Conservation (phyloP, 1,284 basidiomycete genomes). For the Athelia psychrophila region DNA sequence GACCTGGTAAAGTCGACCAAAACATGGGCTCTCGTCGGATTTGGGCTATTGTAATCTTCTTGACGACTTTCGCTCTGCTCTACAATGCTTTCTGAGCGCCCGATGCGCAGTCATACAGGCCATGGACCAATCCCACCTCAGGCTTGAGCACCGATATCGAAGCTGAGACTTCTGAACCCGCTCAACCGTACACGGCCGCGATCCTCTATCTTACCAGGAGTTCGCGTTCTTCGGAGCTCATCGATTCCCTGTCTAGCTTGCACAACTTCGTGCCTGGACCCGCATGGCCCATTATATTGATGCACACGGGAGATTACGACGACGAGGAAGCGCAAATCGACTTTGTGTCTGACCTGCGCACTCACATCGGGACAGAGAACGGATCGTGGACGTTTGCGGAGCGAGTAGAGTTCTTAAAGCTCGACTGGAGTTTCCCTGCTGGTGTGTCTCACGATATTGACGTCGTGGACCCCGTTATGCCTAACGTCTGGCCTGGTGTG, state of each 20-base stretch:
- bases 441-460: neutral
- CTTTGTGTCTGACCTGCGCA: neutral
- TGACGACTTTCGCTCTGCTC: too few species aligned
- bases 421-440: neutral
- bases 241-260: neutral
- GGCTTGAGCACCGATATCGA: too few species aligned
- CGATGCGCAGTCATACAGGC: too few species aligned
- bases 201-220: neutral
- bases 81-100: too few species aligned
- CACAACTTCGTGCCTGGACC: neutral
- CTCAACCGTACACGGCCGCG: neutral
- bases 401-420: neutral
- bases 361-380: neutral
- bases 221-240: neutral
- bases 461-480: neutral
- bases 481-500: neutral
- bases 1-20: too few species aligned
- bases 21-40: too few species aligned
- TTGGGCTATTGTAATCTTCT: too few species aligned
- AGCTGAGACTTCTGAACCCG: too few species aligned
- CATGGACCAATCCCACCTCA: too few species aligned
- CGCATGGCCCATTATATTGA: neutral
- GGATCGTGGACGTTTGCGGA: neutral
- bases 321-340: neutral
- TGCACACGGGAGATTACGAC: neutral